Conservation (phyloP, 2,329 filamentous ascomycete genomes). For the Teratosphaeria zuluensis region DNA sequence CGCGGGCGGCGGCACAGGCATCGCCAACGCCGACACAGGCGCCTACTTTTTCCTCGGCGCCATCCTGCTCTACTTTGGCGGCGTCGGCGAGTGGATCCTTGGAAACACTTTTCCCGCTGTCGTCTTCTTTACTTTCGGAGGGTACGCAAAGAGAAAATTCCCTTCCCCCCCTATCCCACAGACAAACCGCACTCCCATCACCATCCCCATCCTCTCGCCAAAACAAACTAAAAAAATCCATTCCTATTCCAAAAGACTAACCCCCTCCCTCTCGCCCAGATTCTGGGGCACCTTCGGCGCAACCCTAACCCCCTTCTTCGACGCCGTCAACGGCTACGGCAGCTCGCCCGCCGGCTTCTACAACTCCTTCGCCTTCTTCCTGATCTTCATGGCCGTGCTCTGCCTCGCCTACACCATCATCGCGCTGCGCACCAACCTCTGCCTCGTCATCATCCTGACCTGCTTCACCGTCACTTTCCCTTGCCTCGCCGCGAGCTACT, state of each 20-base stretch:
- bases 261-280: no score
- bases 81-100: conserved; percentile 9
- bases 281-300: conserved; percentile 2
- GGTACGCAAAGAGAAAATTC: no score
- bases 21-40: neutral
- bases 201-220: no score
- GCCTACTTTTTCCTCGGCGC: conserved; percentile 5
- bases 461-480: conserved; percentile 13
- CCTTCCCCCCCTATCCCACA: neutral
- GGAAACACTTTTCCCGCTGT: conserved; percentile 4
- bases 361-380: conserved; percentile 1
- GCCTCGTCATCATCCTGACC: conserved; percentile 11
- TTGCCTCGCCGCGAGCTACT: conserved; percentile 8
- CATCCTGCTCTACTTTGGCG: conserved; percentile 5
- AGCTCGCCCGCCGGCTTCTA: conserved; percentile 1
- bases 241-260: no score
- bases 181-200: no score
- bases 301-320: neutral
- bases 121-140: conserved; percentile 6
- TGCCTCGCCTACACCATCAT: conserved; percentile 11
- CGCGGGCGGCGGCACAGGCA: neutral
- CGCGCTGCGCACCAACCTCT: conserved; percentile 12
- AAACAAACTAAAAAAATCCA: no score
- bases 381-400: conserved; percentile 9
- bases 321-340: conserved; percentile 4